Conservation (phyloP, 441 rosid species). For the Arabidopsis lyrata region DNA sequence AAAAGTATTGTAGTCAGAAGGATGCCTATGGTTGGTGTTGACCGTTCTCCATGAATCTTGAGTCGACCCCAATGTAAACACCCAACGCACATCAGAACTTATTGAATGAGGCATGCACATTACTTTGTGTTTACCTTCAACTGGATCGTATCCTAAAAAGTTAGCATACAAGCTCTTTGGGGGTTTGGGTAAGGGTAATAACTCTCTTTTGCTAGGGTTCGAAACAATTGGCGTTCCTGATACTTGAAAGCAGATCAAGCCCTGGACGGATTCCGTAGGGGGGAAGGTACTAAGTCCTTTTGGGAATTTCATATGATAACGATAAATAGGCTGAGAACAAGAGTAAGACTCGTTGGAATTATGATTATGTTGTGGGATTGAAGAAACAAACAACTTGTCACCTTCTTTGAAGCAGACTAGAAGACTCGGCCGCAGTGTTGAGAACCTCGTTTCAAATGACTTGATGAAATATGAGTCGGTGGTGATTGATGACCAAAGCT, state of each 20-base stretch:
- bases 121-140: conserved; percentile 16
- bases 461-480: conserved; percentile 8
- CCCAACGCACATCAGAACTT: not conserved
- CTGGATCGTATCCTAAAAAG: conserved; percentile 10
- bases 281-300: too few species aligned
- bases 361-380: not conserved
- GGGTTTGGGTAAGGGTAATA: conserved; percentile 8
- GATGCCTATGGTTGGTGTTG: not conserved
- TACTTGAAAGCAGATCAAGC: conserved; percentile 21
- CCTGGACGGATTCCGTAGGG: conserved; percentile 18
- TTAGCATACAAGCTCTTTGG: not conserved
- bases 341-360: not conserved
- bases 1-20: not conserved
- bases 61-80: conserved; percentile 26
- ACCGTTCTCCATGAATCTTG: conserved; percentile 1
- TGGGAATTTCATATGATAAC: not conserved
- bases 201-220: not conserved
- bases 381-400: not conserved
- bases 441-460: not conserved
- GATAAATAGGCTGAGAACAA: not conserved
- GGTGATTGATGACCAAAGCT: conserved; percentile 21
- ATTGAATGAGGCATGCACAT: not conserved
- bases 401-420: too few species aligned
- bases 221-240: not conserved
- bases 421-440: too few species aligned